phyloP scores from a whole-genome alignment of 345 rosid genomes.

The Salix suchowensis region DNA sequence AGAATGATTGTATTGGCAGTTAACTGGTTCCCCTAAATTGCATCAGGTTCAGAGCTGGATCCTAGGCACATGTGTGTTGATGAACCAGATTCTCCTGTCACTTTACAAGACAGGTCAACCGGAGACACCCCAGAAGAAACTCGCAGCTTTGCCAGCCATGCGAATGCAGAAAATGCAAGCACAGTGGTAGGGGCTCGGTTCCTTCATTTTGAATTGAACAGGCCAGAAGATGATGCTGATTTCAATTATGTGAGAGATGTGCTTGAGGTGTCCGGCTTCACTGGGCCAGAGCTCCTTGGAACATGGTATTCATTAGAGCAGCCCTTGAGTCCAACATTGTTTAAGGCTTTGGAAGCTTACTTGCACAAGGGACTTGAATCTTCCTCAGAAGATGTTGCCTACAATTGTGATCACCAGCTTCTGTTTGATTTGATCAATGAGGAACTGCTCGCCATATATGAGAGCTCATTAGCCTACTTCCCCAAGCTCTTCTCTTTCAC shows the following conservation, averaged over 20 bases:
- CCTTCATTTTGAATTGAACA: slow-evolving; percentile 14
- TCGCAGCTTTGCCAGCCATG: not conserved
- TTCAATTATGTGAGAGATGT: slow-evolving; percentile 52
- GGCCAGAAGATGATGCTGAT: slow-evolving; percentile 31
- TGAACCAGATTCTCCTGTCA: slow-evolving; percentile 15
- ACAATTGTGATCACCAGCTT: slow-evolving; percentile 39
- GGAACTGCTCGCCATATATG: slow-evolving; percentile 44
- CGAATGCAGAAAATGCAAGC: slow-evolving; percentile 16
- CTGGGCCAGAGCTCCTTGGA: slow-evolving; percentile 31
- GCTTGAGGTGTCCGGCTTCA: slow-evolving; percentile 60
- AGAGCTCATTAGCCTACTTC: slow-evolving; percentile 45
- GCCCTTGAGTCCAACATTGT: slow-evolving; percentile 60
- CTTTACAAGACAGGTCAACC: slow-evolving; percentile 3
- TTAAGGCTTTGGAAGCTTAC: slow-evolving; percentile 40
- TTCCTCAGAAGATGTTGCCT: slow-evolving; percentile 17
- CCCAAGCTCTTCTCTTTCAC: slow-evolving; percentile 43
- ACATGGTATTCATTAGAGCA: slow-evolving; percentile 62
- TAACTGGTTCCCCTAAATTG: slow-evolving; percentile 12
- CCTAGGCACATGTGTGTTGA: not conserved
- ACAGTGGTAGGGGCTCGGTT: slow-evolving; percentile 1
- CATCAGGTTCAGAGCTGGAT: slow-evolving; percentile 25
- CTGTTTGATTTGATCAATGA: slow-evolving; percentile 65
- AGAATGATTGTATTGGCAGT: not conserved
- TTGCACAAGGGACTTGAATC: slow-evolving; percentile 26
- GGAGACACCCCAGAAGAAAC: slow-evolving; percentile 1